A percentile compares a stretch with the other conserved stretches of the same genome.
These are phyloP conservation scores for Fagus crenata DNA, from an alignment of 306 rosid species.

Conservation along the genomic window DNA sequence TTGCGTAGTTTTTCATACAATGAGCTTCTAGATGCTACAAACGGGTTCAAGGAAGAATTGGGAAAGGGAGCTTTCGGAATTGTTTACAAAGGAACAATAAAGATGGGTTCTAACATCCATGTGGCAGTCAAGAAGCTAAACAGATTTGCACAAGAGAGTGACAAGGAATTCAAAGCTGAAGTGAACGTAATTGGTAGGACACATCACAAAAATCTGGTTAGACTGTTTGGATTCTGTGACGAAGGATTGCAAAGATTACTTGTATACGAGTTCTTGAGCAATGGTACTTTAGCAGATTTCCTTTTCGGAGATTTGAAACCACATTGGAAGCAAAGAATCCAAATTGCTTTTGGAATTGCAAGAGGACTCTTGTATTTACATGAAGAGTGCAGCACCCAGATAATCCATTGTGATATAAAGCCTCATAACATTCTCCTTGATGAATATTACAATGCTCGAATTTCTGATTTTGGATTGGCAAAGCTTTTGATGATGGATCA, in stretches of 20 bases:
- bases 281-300: constrained; percentile 24
- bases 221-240: constrained; percentile 21
- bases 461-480: constrained; percentile 43
- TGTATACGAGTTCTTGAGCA: constrained; percentile 25
- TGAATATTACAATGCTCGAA: constrained; percentile 11
- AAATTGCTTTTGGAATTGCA: constrained; percentile 27
- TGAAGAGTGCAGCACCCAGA: no score
- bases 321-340: constrained; percentile 12
- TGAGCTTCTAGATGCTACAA: constrained; percentile 39
- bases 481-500: constrained; percentile 42
- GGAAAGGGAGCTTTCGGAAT: constrained; percentile 36
- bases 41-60: constrained; percentile 36
- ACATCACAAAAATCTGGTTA: background rate
- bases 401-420: constrained; percentile 37
- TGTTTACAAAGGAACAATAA: constrained; percentile 21
- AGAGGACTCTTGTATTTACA: no score
- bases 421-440: constrained; percentile 49
- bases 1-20: constrained; percentile 3
- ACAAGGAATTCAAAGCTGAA: constrained; percentile 26
- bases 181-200: no score
- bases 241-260: constrained; percentile 12
- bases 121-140: constrained; percentile 53
- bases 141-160: constrained; percentile 34
- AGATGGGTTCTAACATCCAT: background rate
- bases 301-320: constrained; percentile 21